Percentiles rank a stretch among this genome's conserved stretches.
Evolutionary conservation across 805 yeast species (phyloP).

Genomic region (Metschnikowia cubensis): DNA sequence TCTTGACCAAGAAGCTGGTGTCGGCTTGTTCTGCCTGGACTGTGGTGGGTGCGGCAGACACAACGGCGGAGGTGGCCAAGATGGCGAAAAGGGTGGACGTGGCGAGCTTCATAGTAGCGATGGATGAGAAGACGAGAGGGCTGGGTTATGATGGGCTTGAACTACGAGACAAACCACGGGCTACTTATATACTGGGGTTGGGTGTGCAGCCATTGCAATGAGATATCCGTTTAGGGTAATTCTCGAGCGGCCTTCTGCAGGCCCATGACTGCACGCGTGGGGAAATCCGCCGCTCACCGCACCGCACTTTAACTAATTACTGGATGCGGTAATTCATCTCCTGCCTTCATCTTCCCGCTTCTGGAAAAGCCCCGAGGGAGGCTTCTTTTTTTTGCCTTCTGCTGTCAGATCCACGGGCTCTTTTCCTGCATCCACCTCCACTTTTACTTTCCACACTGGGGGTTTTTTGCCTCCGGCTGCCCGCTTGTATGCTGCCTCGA

Average conservation of each 20-base stretch:
- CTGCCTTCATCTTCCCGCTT: background rate
- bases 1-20: conserved; percentile 26
- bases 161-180: background rate
- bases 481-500: background rate
- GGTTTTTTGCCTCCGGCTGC: background rate
- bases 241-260: background rate
- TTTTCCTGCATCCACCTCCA: too few species aligned
- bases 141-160: background rate
- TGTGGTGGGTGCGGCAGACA: conserved; percentile 30
- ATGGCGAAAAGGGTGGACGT: conserved; percentile 38
- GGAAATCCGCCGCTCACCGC: background rate
- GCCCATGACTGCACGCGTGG: background rate
- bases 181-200: conserved; percentile 1
- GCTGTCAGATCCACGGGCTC: too few species aligned
- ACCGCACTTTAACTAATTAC: background rate
- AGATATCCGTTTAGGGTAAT: conserved; percentile 3
- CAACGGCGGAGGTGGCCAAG: conserved; percentile 36
- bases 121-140: background rate
- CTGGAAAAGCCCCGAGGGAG: background rate
- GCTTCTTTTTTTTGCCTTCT: background rate
- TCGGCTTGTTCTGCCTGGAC: conserved; percentile 17
- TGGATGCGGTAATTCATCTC: background rate
- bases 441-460: too few species aligned
- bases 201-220: background rate
- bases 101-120: conserved; percentile 38